A percentile compares a stretch with the other conserved stretches of the same genome.
phyloP scores from a whole-genome alignment of 441 rosid genomes.

The Pelargonium fulgidum region DNA sequence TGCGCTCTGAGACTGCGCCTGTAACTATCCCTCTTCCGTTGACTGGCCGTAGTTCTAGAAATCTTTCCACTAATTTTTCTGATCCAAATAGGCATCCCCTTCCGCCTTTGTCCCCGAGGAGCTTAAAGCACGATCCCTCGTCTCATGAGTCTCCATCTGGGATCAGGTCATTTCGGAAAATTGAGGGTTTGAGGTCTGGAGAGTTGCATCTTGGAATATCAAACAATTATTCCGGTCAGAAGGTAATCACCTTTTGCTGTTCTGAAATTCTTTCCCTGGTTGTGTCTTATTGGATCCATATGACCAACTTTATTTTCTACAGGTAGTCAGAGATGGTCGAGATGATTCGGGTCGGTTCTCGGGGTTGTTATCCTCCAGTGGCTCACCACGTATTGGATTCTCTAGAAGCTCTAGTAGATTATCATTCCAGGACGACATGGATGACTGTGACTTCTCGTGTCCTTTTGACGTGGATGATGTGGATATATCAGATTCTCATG shows the following conservation, averaged over 20 bases:
- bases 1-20: conserved; percentile 67
- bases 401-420: conserved; percentile 81
- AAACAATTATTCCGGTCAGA: conserved; percentile 55
- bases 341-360: conserved; percentile 86
- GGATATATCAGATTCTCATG: conserved; percentile 48
- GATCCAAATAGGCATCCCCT: conserved; percentile 71
- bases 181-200: conserved; percentile 44
- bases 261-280: conserved; percentile 6
- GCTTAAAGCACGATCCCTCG: conserved; percentile 56
- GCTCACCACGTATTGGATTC: conserved; percentile 66
- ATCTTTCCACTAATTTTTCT: conserved; percentile 60
- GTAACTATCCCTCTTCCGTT: conserved; percentile 63
- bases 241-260: conserved; percentile 36
- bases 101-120: conserved; percentile 78
- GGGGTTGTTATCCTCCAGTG: conserved; percentile 74
- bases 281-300: conserved; percentile 14
- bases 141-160: conserved; percentile 77
- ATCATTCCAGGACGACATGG: conserved; percentile 71
- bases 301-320: conserved; percentile 19
- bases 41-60: conserved; percentile 41
- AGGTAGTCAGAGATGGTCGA: conserved; percentile 57
- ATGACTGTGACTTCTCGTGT: conserved; percentile 76
- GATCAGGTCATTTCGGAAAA: conserved; percentile 48
- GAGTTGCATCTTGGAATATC: conserved; percentile 50
- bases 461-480: conserved; percentile 83